phyloP scores from a whole-genome alignment of 805 yeast species.

The Komagataella pastoris region DNA sequence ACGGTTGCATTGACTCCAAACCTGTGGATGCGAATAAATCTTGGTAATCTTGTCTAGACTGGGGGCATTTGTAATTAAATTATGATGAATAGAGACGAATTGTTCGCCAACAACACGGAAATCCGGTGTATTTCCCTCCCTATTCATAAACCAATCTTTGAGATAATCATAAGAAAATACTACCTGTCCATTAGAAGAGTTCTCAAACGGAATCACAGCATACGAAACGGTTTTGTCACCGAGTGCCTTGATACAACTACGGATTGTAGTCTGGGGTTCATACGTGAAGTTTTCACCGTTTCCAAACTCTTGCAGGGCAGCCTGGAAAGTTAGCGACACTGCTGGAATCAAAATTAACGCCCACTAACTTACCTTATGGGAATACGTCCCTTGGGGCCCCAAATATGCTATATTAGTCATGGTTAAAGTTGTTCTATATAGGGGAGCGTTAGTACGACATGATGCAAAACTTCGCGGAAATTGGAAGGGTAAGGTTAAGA shows the following conservation, averaged over 20 bases:
- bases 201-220: slow-evolving; percentile 83
- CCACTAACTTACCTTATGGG: slow-evolving; percentile 53
- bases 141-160: slow-evolving; percentile 43
- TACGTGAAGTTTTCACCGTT: slow-evolving; percentile 10
- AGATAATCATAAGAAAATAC: slow-evolving; percentile 73
- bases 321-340: slow-evolving; percentile 15
- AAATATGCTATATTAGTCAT: slow-evolving; percentile 48
- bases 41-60: slow-evolving; percentile 31
- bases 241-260: slow-evolving; percentile 50
- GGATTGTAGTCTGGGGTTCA: slow-evolving; percentile 28
- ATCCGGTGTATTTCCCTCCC: slow-evolving; percentile 13
- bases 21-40: slow-evolving; percentile 92
- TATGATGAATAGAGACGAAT: slow-evolving; percentile 73
- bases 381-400: slow-evolving; percentile 89
- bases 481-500: background rate
- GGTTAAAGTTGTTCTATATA: background rate
- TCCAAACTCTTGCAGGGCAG: slow-evolving; percentile 29
- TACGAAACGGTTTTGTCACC: slow-evolving; percentile 34
- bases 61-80: slow-evolving; percentile 37
- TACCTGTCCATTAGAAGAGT: slow-evolving; percentile 92
- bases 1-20: slow-evolving; percentile 80
- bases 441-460: no score
- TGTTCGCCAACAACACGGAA: slow-evolving; percentile 63
- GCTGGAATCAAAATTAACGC: background rate
- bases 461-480: background rate